phyloP scores from a whole-genome alignment of 495 filamentous ascomycete genomes.

The Chaetomidium leptoderma region DNA sequence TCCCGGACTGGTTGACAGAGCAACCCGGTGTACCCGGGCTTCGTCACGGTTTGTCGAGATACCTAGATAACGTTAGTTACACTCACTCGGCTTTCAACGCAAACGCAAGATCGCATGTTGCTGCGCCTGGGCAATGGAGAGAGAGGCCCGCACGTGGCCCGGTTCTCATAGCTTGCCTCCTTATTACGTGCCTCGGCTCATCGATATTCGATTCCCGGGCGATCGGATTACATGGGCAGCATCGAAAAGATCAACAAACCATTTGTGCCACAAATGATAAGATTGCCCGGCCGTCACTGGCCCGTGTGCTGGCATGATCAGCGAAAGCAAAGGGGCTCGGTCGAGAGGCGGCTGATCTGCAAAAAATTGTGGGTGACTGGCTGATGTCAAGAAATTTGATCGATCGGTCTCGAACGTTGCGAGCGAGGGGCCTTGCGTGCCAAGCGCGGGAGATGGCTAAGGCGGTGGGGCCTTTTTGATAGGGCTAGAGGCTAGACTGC shows the following conservation, averaged over 20 bases:
- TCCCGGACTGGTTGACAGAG: background rate
- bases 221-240: background rate
- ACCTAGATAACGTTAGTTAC: too few relatives aligned
- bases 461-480: background rate
- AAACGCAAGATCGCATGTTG: too few relatives aligned
- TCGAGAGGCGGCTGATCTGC: background rate
- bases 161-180: too few relatives aligned
- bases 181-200: too few relatives aligned
- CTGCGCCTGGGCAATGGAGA: too few relatives aligned
- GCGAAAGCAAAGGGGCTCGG: background rate
- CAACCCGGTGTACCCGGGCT: background rate
- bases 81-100: too few relatives aligned
- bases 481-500: slow-evolving; percentile 11
- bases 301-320: background rate
- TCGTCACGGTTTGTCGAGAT: too few relatives aligned
- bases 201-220: too few relatives aligned
- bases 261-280: background rate
- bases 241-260: background rate
- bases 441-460: slow-evolving; percentile 14
- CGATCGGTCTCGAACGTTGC: slow-evolving; percentile 10
- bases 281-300: background rate
- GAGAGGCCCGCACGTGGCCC: too few relatives aligned
- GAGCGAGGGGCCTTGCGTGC: background rate
- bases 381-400: background rate
- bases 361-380: background rate